Base-by-base conservation (phyloP, 2,329 filamentous ascomycete species). In the Escovopsis sp. region DNA sequence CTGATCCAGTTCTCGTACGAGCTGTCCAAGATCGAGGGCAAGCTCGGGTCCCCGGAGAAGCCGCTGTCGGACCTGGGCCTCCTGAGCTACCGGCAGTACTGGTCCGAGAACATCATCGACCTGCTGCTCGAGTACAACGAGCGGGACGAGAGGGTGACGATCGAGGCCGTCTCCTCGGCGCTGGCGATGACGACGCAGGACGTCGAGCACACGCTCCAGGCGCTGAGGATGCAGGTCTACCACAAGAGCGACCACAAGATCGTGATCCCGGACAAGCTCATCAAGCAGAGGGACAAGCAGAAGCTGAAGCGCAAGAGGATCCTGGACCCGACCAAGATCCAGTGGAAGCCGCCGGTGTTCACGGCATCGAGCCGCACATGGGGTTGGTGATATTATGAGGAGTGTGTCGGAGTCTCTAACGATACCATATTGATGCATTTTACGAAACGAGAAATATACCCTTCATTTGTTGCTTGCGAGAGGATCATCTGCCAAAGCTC, bases 1-100 rank as follows among this genome's bases (percentile, higher is more conserved):
- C 72, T 98, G 43, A 98, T 98, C 53, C 87, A 94, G 50, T 96
- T 98, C 63, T 94, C 86, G 5, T 98, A 98, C 63, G 89, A 96
- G 57, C 78, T 98, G 25, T 91, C 84, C 55, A 94, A 89, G 60
- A 86, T 93, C 44, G 93, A 98, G 64, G 82, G 81, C 51, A 96
- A 94, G 62, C 76, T 95, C 7, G 93, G 93, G 2, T 94, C 87
- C 8, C 93, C 91, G 1, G 91, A 98, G 59, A 98, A 98, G 60
- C 91, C 91, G 0, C 74, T 98, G 2, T 94, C 85, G 31, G 91
- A 98, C 71, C 61, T 98, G 43, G 91, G 91, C 48, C 70, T 98
- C 14, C 68, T 98, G 25, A 88, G 89, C 52, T 98, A 98, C 61
- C 79, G 91, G 39, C 89, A 94, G 49, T 98, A 94, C 63, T 98